These are phyloP conservation scores for Gaertneriomyces sp. DNA, from an alignment of 192 early-diverging fungal species.

Conservation along the genomic window DNA sequence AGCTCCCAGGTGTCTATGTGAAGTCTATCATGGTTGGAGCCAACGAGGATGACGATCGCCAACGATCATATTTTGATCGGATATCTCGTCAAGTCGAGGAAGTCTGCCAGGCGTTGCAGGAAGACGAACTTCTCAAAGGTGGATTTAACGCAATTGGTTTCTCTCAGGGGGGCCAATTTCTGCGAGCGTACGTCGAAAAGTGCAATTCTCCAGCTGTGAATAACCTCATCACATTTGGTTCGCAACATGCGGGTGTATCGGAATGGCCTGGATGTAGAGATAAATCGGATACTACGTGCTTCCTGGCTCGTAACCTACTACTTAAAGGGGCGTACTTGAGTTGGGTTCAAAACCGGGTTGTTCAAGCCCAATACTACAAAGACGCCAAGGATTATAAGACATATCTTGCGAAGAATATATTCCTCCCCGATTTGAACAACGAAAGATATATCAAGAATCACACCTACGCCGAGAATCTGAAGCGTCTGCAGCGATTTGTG, in stretches of 20 bases:
- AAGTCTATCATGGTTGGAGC: constrained; percentile 71
- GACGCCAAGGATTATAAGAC: constrained; percentile 56
- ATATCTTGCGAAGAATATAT: constrained; percentile 76
- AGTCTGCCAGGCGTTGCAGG: constrained; percentile 69
- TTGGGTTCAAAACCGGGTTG: constrained; percentile 76
- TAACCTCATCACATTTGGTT: constrained; percentile 82
- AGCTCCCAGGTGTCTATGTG: constrained; percentile 64
- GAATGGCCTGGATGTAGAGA: constrained; percentile 75
- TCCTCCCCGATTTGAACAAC: constrained; percentile 86
- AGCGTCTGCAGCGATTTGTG: constrained; percentile 70
- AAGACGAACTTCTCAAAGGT: constrained; percentile 54
- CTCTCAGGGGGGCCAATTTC: constrained; percentile 75
- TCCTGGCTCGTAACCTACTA: constrained; percentile 72
- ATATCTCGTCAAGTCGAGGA: constrained; percentile 74
- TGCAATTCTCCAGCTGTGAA: constrained; percentile 73
- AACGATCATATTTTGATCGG: constrained; percentile 82
- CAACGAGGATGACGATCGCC: constrained; percentile 68
- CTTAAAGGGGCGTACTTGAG: constrained; percentile 75
- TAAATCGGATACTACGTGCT: constrained; percentile 56
- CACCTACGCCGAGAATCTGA: constrained; percentile 58
- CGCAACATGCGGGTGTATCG: constrained; percentile 74
- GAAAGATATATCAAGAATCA: constrained; percentile 55
- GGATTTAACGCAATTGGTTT: constrained; percentile 93
- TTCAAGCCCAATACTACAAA: constrained; percentile 97
- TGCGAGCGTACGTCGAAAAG: constrained; percentile 76